Conservation (phyloP, 305 asterid species). For the Andrographis paniculata region DNA sequence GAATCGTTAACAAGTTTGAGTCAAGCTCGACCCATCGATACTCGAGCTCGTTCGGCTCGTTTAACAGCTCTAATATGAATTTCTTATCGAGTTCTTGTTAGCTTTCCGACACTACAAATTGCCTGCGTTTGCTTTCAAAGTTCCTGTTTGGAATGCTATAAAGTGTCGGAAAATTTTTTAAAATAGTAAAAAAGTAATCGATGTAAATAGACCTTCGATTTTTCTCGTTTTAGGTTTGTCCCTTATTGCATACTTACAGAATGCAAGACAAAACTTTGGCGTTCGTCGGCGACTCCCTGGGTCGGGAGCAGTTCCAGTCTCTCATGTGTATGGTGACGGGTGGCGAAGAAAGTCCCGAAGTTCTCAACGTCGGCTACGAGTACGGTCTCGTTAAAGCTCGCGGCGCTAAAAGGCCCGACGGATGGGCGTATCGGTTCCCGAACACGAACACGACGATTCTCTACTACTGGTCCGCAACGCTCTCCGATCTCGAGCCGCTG, state of each 20-base stretch:
- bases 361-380: conserved; percentile 61
- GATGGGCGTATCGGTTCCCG: conserved; percentile 89
- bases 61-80: no score
- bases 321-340: conserved; percentile 88
- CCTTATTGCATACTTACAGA: conserved; percentile 28
- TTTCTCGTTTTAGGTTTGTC: no score
- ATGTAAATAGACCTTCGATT: no score
- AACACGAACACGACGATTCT: conserved; percentile 71
- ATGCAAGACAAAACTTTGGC: conserved; percentile 82
- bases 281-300: conserved; percentile 86
- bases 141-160: no score
- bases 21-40: no score
- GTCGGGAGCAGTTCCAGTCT: conserved; percentile 95
- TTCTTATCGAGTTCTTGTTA: no score
- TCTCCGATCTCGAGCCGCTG: conserved; percentile 68
- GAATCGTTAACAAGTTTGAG: no score
- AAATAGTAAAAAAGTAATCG: no score
- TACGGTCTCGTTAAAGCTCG: conserved; percentile 81
- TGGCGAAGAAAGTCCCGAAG: conserved; percentile 67
- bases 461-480: conserved; percentile 95
- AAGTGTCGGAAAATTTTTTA: no score
- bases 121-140: no score
- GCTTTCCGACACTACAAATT: no score
- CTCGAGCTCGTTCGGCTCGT: no score
- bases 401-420: conserved; percentile 78